Evolutionary conservation across 352 stramenopile species (phyloP), one percentile per base, ranked within the genome.

Genomic region (Phytophthora megakarya): DNA sequence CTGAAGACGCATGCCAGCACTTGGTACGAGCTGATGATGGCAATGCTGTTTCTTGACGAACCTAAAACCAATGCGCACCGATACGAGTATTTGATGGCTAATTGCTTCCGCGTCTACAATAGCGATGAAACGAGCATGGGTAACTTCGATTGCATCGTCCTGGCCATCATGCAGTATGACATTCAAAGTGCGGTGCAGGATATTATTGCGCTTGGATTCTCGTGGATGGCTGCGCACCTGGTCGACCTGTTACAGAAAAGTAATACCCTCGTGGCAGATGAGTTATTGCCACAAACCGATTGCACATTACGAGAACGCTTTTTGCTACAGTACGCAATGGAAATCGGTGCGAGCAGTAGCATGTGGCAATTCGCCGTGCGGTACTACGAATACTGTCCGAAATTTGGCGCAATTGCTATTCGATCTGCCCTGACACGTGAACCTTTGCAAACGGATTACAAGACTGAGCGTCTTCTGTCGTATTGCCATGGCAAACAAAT

Each of bases 11-110:
- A 81, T 28, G 81, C 79, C 5, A 60, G 21, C 13, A 80, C 74
- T 42, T 95, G 86, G 86, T 91, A 86, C 65, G 81, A 91, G 67
- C 73, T 92, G 15, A 92, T 92, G 78, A 86, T 91, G 75, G 86
- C 86, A n/a, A 68, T 73, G 21, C 67, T 92, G 26, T 81, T 92
- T 18, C 64, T 95, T 16, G 78, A 92, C 13, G 84, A 91, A 44
- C 82, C 86, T 19, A 95, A 91, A 72, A 73, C 72, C 5, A 75
- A 91, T 16, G 84, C 85, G 19, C 70, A 93, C 42, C 86, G 81
- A 5, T 87, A 91, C 32, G 79, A 91, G 63, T 93, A 88, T 47
- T 72, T 93, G 16, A 93, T 91, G 84, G 80, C 77, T 19, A 89
- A 84, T 40, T 93, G 81, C 61, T 88, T 87, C 57, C 67, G 71